Base-by-base conservation (phyloP, 306 rosid genomes). In the Dalbergia oliveri region DNA sequence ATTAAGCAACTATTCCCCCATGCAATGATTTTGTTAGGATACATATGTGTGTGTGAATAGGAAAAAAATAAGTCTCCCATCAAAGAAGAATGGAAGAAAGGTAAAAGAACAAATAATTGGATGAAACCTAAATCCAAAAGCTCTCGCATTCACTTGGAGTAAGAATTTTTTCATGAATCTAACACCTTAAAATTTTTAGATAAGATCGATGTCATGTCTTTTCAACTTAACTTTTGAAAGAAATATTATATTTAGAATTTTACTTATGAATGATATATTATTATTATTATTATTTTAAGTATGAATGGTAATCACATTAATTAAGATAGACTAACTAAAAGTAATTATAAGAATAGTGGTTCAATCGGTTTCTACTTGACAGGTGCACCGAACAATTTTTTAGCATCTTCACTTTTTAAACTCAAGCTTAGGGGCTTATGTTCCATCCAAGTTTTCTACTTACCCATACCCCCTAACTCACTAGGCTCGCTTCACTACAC, bases 1-100 rank as follows among this genome's bases (percentile, higher is more conserved):
- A 50, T 49, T 11, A 57, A 73, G 68, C 59, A 23, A 41, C 16
- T 54, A 56, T 72, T 54, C 53, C 14, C 19, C 54, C 74, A 72
- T 72, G 65, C 66, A 56, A 71, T 51, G 47, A 39, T 66, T n/a
- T 66, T 11, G 44, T 39, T 3, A 9, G 5, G 53, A 10, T 10
- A 47, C 3, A 10, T 4, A 5, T 10, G 53, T 47, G 15, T 3
- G 53, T 10, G 53, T 47, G 53, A 47, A 12, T 11, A 11, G 53
- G 47, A 3, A 5, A 9, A 43, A 9, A 47, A 8, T 10, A 12
- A 47, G 15, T 47, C 53, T 47, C 10, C 4, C 53, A 11, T 47
- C 10, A 47, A 12, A 10, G 53, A 47, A 11, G 53, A 47, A 47
- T 47, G 53, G 2, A 47, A 47, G 10, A 47, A 12, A 47, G 5